These are phyloP conservation scores for Teratosphaeria nubilosa DNA, from an alignment of 2,329 filamentous ascomycete genomes.

Conservation along the genomic window DNA sequence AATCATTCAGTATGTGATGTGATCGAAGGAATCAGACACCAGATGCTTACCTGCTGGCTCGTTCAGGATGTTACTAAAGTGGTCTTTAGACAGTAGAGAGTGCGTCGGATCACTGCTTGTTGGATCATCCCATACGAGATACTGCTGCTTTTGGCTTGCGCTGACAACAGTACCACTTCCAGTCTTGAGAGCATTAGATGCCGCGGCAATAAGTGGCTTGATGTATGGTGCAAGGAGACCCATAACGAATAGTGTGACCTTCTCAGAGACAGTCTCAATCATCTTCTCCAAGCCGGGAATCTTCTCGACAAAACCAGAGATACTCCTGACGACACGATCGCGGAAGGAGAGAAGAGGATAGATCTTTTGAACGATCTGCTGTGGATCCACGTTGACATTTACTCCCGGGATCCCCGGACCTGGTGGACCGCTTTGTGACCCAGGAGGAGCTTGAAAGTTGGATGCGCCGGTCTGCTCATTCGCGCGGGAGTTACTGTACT, in stretches of 20 bases:
- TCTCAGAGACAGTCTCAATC: constrained; percentile 91
- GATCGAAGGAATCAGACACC: not conserved
- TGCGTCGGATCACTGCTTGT: constrained; percentile 40
- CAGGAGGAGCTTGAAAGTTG: constrained; percentile 22
- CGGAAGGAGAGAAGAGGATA: constrained; percentile 92
- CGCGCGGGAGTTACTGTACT: constrained; percentile 18
- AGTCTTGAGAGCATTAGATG: constrained; percentile 73
- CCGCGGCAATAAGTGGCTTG: constrained; percentile 78
- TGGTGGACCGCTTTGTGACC: constrained; percentile 26
- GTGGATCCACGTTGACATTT: constrained; percentile 62
- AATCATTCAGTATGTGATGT: not conserved
- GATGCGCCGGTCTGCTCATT: constrained; percentile 26
- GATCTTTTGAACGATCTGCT: constrained; percentile 50
- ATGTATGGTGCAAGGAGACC: constrained; percentile 86
- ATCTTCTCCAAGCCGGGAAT: constrained; percentile 81
- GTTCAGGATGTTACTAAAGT: constrained; percentile 43
- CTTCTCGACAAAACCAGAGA: constrained; percentile 78
- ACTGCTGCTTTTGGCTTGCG: constrained; percentile 40
- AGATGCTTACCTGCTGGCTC: constrained; percentile 27
- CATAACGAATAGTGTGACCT: constrained; percentile 81
- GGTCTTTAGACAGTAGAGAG: constrained; percentile 43
- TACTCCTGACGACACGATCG: constrained; percentile 82
- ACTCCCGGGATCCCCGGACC: constrained; percentile 58
- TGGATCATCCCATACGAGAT: constrained; percentile 40
- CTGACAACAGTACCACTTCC: constrained; percentile 65